Percentiles rank a stretch among this genome's conserved stretches.
phyloP scores from a whole-genome alignment of 805 yeast species.

The Yamadazyma sp. region DNA sequence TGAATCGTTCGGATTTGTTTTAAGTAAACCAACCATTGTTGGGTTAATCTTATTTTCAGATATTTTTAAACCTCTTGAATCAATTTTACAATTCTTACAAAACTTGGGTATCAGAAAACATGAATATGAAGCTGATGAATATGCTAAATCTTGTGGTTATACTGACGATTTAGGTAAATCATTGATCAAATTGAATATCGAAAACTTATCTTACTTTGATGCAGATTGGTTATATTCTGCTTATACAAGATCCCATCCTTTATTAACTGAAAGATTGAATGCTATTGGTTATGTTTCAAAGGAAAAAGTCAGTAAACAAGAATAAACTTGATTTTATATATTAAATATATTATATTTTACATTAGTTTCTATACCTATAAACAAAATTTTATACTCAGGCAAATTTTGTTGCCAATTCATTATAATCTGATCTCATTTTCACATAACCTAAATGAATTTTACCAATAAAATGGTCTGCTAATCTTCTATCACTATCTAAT shows the following conservation, averaged over 20 bases:
- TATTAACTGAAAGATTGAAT: slow-evolving; percentile 78
- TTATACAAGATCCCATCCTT: slow-evolving; percentile 90
- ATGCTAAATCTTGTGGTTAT: slow-evolving; percentile 74
- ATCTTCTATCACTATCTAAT: slow-evolving; percentile 80
- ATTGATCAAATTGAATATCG: slow-evolving; percentile 70
- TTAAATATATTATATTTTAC: no score
- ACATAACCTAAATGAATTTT: slow-evolving; percentile 83
- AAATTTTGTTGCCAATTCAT: slow-evolving; percentile 16
- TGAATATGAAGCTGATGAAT: slow-evolving; percentile 92
- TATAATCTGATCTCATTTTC: slow-evolving; percentile 60
- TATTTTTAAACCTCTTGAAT: slow-evolving; percentile 73
- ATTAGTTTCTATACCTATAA: no score
- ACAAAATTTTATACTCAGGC: no score
- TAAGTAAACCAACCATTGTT: slow-evolving; percentile 66
- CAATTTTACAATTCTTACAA: slow-evolving; percentile 60
- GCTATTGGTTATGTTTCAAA: slow-evolving; percentile 59
- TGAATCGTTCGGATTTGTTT: slow-evolving; percentile 69
- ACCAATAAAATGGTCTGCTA: slow-evolving; percentile 88
- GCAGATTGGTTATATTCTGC: slow-evolving; percentile 89
- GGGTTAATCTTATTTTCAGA: slow-evolving; percentile 82
- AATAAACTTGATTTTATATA: not conserved
- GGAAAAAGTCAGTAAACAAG: slow-evolving; percentile 24
- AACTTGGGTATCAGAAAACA: slow-evolving; percentile 76
- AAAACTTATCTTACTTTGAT: slow-evolving; percentile 81
- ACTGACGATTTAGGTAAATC: slow-evolving; percentile 65